phyloP scores from a whole-genome alignment of 129 eudicot species.

The Rutidosis leptorrhynchoides region DNA sequence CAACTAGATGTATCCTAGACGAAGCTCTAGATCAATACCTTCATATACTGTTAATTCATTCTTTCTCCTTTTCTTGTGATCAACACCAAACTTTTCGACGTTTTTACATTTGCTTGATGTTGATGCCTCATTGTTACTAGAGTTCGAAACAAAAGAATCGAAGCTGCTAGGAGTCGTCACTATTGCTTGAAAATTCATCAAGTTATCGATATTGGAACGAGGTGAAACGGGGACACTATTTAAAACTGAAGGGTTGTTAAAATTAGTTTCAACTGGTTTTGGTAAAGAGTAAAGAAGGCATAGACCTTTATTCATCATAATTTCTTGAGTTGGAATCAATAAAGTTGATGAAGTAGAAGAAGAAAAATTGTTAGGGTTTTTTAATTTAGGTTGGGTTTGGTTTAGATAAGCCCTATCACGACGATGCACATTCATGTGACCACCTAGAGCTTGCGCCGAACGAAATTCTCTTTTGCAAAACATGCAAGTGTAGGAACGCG shows the following conservation, averaged over 20 bases:
- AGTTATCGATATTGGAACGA: slow-evolving; percentile 1
- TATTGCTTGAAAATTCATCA: slow-evolving; percentile 12
- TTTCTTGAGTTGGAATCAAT: slow-evolving; percentile 30
- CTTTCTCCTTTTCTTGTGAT: slow-evolving; percentile 1
- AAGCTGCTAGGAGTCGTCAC: slow-evolving; percentile 11
- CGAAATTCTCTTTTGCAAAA: slow-evolving; percentile 29
- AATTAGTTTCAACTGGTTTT: slow-evolving; percentile 17
- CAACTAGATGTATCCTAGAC: slow-evolving; percentile 18
- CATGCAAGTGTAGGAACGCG: slow-evolving; percentile 24
- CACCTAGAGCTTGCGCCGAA: slow-evolving; percentile 28
- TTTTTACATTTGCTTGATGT: not conserved
- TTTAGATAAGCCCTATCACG: slow-evolving; percentile 28
- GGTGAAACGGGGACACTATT: slow-evolving; percentile 18
- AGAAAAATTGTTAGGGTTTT: not conserved
- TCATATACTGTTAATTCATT: not conserved
- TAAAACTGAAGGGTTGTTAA: slow-evolving; percentile 12
- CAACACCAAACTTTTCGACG: not conserved
- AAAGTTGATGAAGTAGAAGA: slow-evolving; percentile 9
- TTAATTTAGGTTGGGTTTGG: slow-evolving; percentile 18
- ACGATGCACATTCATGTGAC: slow-evolving; percentile 33
- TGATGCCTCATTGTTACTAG: slow-evolving; percentile 13
- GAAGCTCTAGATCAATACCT: slow-evolving; percentile 26
- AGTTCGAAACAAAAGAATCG: slow-evolving; percentile 8
- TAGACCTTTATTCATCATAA: slow-evolving; percentile 23
- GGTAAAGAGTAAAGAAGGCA: slow-evolving; percentile 26